Conservation (phyloP, 2,329 filamentous ascomycete genomes). For the Epichloe uncinata region DNA sequence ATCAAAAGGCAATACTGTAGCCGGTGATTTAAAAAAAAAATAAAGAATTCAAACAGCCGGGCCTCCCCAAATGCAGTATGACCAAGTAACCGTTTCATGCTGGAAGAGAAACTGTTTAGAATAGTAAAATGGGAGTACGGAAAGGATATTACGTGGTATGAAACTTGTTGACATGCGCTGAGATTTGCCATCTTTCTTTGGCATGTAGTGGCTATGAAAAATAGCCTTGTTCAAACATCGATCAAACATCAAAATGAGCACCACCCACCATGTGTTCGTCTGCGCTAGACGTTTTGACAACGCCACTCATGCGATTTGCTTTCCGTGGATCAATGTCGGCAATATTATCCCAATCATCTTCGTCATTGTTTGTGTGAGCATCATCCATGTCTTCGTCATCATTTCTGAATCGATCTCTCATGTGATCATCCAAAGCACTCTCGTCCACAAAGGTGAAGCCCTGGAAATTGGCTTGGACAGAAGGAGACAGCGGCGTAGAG, state of each 20-base stretch:
- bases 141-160: background rate
- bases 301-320: conserved; percentile 50
- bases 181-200: background rate
- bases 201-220: background rate
- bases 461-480: conserved; percentile 95
- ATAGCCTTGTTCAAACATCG: conserved; percentile 29
- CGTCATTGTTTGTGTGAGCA: conserved; percentile 26
- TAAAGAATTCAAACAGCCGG: background rate
- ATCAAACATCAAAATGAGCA: conserved; percentile 40
- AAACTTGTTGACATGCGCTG: background rate
- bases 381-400: conserved; percentile 51
- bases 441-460: conserved; percentile 99
- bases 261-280: conserved; percentile 52
- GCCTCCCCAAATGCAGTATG: conserved; percentile 3
- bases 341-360: conserved; percentile 47
- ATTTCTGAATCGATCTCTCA: conserved; percentile 37
- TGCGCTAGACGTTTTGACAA: conserved; percentile 41
- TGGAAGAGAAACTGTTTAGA: background rate
- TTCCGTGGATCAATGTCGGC: conserved; percentile 39
- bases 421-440: conserved; percentile 81
- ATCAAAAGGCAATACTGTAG: background rate
- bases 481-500: conserved; percentile 85
- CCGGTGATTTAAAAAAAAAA: background rate
- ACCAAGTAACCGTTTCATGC: conserved; percentile 4
- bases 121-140: background rate